These are phyloP conservation scores for Viola pubescens DNA, from an alignment of 441 rosid genomes.

Conservation along the genomic window DNA sequence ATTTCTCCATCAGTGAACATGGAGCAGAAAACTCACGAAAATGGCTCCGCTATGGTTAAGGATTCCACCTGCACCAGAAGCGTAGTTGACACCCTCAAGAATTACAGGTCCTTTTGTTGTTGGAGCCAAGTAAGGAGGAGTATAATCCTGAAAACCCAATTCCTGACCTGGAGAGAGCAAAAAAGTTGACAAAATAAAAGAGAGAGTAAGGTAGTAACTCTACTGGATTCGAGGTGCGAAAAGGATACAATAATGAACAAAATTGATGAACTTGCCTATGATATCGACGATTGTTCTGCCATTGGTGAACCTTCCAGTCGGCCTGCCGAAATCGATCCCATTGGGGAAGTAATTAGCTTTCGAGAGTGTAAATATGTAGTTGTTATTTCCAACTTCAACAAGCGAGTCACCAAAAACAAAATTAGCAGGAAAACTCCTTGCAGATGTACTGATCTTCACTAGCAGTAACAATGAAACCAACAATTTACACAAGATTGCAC, in stretches of 20 bases:
- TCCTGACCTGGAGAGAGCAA: conserved; percentile 39
- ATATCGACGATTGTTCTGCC: conserved; percentile 69
- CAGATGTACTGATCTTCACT: conserved; percentile 9
- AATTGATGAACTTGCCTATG: conserved; percentile 28
- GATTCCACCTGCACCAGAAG: conserved; percentile 76
- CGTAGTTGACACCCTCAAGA: conserved; percentile 63
- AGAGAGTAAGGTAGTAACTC: too few relatives aligned
- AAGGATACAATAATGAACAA: background rate
- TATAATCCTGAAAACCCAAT: conserved; percentile 34
- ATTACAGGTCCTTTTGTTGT: conserved; percentile 43
- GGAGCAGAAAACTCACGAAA: conserved; percentile 39
- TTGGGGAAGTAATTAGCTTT: conserved; percentile 55
- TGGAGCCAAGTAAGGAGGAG: conserved; percentile 75
- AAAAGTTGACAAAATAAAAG: too few relatives aligned
- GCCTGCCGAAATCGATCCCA: conserved; percentile 65
- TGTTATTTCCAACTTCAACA: conserved; percentile 72
- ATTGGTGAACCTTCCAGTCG: conserved; percentile 68
- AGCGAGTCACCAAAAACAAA: conserved; percentile 75
- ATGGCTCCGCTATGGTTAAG: conserved; percentile 52
- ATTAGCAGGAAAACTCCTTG: conserved; percentile 33
- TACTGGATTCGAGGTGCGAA: too few relatives aligned
- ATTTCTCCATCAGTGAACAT: background rate
- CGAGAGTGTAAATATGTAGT: conserved; percentile 53
- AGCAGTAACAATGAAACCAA: conserved; percentile 12
- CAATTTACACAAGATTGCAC: background rate